Percentiles rank a stretch among this genome's conserved stretches.
Conservation (phyloP, 2,329 filamentous ascomycete species). For the Ophiostoma sp. region DNA sequence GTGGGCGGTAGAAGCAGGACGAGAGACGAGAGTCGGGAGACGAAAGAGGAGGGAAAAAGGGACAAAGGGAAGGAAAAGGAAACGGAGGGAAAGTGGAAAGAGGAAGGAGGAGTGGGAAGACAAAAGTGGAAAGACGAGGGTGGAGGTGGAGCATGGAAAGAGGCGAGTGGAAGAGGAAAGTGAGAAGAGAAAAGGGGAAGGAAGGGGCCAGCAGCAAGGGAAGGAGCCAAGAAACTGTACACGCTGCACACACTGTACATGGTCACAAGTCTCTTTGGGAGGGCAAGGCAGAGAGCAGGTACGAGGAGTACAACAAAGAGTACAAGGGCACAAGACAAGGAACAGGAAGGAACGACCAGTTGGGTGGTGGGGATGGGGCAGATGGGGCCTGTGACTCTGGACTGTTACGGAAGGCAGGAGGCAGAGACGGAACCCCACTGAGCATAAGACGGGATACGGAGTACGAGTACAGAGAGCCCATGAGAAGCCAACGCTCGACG, state of each 20-base stretch:
- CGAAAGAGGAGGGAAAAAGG: slow-evolving; percentile 15
- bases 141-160: slow-evolving; percentile 11
- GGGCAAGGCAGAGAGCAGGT: background rate
- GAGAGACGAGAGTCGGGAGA: background rate
- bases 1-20: slow-evolving; percentile 12
- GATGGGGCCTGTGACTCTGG: background rate
- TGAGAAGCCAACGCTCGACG: too few relatives aligned
- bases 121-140: slow-evolving; percentile 17
- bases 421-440: background rate
- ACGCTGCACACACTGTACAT: background rate
- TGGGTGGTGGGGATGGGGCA: background rate
- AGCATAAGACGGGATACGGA: background rate
- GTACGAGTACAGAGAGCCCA: background rate
- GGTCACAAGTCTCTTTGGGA: background rate
- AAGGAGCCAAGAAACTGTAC: background rate
- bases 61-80: slow-evolving; percentile 16
- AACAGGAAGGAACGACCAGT: slow-evolving; percentile 1
- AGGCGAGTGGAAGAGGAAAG: background rate
- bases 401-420: background rate
- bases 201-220: background rate
- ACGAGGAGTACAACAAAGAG: background rate
- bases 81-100: slow-evolving; percentile 13
- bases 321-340: slow-evolving; percentile 4
- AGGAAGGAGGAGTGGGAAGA: slow-evolving; percentile 2
- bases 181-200: background rate